Percentiles rank a stretch among this genome's conserved stretches.
These are phyloP conservation scores for Fusarium vanettenii DNA, from an alignment of 2,329 filamentous ascomycete species.

Conservation along the genomic window DNA sequence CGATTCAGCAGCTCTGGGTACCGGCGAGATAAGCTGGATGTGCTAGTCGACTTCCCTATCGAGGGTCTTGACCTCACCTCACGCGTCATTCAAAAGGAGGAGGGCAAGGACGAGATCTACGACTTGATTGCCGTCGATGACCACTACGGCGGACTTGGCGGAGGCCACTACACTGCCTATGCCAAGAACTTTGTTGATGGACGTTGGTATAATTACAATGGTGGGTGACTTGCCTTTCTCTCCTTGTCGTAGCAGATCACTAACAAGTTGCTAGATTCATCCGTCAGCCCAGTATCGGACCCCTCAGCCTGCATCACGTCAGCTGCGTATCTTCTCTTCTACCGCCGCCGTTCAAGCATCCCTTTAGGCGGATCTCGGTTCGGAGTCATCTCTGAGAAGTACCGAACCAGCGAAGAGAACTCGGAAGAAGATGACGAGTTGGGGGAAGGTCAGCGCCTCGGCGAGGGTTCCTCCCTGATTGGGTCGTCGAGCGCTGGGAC, in stretches of 20 bases:
- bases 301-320: conserved; percentile 74
- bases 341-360: conserved; percentile 81
- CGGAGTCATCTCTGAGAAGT: conserved; percentile 75
- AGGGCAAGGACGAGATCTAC: conserved; percentile 85
- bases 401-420: conserved; percentile 63
- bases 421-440: conserved; percentile 59
- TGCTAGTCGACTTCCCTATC: conserved; percentile 90
- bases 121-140: conserved; percentile 97
- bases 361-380: conserved; percentile 86
- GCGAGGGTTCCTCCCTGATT: conserved; percentile 83
- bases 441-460: conserved; percentile 91
- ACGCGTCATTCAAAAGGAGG: conserved; percentile 82
- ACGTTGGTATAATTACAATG: conserved; percentile 97
- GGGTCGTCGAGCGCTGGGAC: conserved; percentile 90
- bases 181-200: conserved; percentile 91
- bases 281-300: conserved; percentile 71
- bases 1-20: conserved; percentile 88
- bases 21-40: conserved; percentile 91
- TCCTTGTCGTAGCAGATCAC: conserved; percentile 26
- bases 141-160: conserved; percentile 92
- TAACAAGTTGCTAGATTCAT: conserved; percentile 74
- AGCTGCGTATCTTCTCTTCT: conserved; percentile 94
- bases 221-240: conserved; percentile 61
- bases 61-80: conserved; percentile 85
- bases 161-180: conserved; percentile 95